Conservation (phyloP, 768 basidiomycete species). For the Lactarius quietus region DNA sequence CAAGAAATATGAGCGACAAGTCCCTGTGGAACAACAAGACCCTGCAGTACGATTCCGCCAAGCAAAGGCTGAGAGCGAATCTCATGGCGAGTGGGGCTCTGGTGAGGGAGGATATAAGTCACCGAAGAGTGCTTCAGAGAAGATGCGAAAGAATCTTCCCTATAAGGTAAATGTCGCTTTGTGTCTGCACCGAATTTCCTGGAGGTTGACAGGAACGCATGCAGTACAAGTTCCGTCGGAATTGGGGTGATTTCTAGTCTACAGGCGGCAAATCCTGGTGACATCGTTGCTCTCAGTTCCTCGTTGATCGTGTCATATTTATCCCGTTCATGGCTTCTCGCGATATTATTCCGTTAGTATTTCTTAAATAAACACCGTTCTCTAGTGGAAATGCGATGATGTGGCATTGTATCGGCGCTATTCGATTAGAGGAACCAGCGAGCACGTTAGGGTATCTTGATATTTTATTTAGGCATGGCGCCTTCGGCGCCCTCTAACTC, state of each 20-base stretch:
- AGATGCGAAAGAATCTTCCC: constrained; percentile 77
- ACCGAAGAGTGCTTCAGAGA: constrained; percentile 71
- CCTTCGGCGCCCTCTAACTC: no score
- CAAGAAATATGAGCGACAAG: constrained; percentile 43
- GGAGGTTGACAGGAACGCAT: constrained; percentile 57
- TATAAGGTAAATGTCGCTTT: constrained; percentile 67
- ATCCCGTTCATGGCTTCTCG: constrained; percentile 1
- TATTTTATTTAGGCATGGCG: no score
- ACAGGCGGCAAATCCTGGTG: neutral
- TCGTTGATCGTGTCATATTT: constrained; percentile 6
- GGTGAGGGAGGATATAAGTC: constrained; percentile 67
- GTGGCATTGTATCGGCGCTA: constrained; percentile 1
- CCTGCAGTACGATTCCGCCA: constrained; percentile 58
- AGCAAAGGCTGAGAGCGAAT: constrained; percentile 49
- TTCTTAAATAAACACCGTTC: neutral
- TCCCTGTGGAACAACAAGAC: constrained; percentile 68
- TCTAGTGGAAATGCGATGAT: constrained; percentile 12
- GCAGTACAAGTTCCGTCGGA: constrained; percentile 89
- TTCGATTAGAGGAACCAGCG: constrained; percentile 1
- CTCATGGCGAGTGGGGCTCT: constrained; percentile 66
- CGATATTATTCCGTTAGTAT: constrained; percentile 1
- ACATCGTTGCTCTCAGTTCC: neutral
- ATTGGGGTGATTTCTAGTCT: constrained; percentile 66
- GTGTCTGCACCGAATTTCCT: constrained; percentile 5
- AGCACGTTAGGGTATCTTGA: neutral